Evolutionary conservation across 768 basidiomycete species (phyloP), one percentile per base, ranked within the genome.

Genomic region (Chalciporus sphaerocephalus): DNA sequence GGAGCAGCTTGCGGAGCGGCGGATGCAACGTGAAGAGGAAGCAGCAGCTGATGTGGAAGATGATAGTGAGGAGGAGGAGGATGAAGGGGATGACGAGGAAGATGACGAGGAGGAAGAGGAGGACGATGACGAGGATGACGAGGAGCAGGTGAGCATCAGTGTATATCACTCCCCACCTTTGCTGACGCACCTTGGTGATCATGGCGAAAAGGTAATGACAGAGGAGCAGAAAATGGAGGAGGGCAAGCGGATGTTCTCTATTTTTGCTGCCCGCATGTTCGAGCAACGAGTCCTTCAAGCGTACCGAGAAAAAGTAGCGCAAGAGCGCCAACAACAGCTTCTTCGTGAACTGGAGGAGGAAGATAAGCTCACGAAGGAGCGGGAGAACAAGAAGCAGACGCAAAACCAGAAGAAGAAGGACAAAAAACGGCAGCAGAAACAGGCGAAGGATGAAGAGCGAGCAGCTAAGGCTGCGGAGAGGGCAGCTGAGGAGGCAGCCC

Each of bases 191-290:
- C 43, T 39, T 34, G 52, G 24, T 39, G 25, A 32, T 30, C 15
- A 15, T 15, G 13, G 3, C 33, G 45, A 50, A 17, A 44, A 86
- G 83, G 73, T 79, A 38, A 80, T 95, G 79, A 93, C 94, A 2
- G 94, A 97, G 66, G 89, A 92, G 67, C 91, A 97, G 70, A 94
- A 95, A 70, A 94, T 95, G 87, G 95, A 97, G 68, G 96, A 98
- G 70, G 96, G 96, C 55, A 92, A 94, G 67, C 81, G 91, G 40
- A 99, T 99, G 96, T 99, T 99, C 74, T 93, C 92, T 53, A 96
- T 99, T 68, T 99, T 99, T 59, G 96, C 96, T 13, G 96, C 96
- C 34, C 83, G 96, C 43, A 96, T 98, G 94, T 98, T 99, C 66
- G 96, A 99, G 70, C 95, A 97, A 68, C 85, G 96, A 18, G 96